These are phyloP conservation scores for Cryptococcus sp. DNA, from an alignment of 1,284 basidiomycete genomes.

Conservation along the genomic window DNA sequence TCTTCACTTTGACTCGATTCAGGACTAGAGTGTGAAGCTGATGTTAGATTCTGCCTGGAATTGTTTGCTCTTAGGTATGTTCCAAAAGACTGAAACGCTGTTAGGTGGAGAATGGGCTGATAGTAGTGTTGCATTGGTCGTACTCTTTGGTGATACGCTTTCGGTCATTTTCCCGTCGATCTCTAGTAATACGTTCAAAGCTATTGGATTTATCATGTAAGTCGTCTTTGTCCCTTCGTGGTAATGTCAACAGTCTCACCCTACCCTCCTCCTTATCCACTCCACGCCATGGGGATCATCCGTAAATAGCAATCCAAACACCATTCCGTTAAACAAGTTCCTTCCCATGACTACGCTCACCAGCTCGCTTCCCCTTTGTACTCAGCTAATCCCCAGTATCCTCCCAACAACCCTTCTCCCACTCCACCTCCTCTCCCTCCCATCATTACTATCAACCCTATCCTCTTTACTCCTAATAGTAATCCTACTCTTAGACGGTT, in stretches of 20 bases:
- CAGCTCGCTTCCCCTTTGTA: too few species aligned
- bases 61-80: slow-evolving; percentile 58
- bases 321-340: too few species aligned
- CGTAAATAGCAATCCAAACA: too few species aligned
- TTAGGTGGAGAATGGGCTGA: background rate
- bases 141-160: slow-evolving; percentile 80
- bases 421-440: slow-evolving; percentile 73
- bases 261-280: background rate
- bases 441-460: slow-evolving; percentile 76
- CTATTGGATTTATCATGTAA: slow-evolving; percentile 67
- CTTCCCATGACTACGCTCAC: background rate
- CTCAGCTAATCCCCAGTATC: slow-evolving; percentile 54
- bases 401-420: slow-evolving; percentile 81
- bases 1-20: too few species aligned
- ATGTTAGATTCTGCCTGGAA: slow-evolving; percentile 67
- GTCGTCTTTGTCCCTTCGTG: slow-evolving; percentile 23
- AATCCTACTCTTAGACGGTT: slow-evolving; percentile 80
- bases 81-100: background rate
- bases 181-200: slow-evolving; percentile 68
- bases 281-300: too few species aligned
- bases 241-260: background rate
- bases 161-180: slow-evolving; percentile 64
- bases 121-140: slow-evolving; percentile 71
- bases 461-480: slow-evolving; percentile 72
- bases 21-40: too few species aligned